These are phyloP conservation scores for Eucalyptus marginata DNA, from an alignment of 345 rosid genomes.

Conservation along the genomic window DNA sequence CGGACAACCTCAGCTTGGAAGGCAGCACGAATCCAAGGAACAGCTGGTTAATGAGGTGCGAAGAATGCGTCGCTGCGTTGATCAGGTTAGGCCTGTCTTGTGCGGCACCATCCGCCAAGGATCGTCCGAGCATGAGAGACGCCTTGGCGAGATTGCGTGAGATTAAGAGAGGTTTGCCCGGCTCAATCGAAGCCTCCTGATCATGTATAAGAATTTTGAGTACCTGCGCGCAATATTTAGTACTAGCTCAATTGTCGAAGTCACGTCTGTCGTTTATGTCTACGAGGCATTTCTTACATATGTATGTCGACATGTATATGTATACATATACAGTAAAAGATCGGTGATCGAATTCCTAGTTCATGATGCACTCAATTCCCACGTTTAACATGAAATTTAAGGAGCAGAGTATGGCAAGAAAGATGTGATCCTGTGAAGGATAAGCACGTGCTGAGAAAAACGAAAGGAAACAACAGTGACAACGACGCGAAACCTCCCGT, in stretches of 20 bases:
- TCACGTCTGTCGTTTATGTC: neutral
- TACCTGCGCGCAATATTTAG: neutral
- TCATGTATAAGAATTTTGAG: neutral
- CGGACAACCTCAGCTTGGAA: neutral
- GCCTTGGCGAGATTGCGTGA: neutral
- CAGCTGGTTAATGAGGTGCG: neutral
- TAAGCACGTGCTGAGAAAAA: neutral
- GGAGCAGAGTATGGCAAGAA: neutral
- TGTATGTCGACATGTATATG: neutral
- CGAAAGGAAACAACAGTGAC: neutral
- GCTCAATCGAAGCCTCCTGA: neutral
- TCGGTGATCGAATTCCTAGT: neutral
- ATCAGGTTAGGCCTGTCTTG: slow-evolving; percentile 4
- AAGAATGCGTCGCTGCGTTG: neutral
- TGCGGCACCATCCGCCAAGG: neutral
- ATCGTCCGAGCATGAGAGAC: slow-evolving; percentile 5
- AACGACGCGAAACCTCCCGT: neutral
- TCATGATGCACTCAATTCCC: neutral
- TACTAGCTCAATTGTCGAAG: neutral
- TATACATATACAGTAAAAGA: neutral
- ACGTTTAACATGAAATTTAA: neutral
- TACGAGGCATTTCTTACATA: neutral
- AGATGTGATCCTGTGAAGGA: neutral
- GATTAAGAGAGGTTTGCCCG: neutral
- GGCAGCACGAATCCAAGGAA: neutral